Evolutionary conservation across 2,329 filamentous ascomycete species (phyloP).

Genomic region (Fusarium oxysporum): DNA sequence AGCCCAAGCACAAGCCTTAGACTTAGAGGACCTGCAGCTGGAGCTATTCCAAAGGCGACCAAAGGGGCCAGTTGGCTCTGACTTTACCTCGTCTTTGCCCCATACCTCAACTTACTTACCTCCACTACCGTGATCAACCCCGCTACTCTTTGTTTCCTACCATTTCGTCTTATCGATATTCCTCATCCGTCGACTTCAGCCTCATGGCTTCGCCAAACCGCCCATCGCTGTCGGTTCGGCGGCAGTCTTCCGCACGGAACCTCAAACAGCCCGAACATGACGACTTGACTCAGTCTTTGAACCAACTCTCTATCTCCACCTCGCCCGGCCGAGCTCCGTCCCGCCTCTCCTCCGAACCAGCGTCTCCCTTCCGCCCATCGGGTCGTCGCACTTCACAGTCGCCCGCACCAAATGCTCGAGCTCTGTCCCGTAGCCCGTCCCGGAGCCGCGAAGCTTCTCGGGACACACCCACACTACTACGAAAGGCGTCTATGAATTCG

Average conservation of each 20-base stretch:
- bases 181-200: slow-evolving; percentile 16
- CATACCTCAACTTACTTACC: slow-evolving; percentile 3
- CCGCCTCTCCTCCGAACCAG: slow-evolving; percentile 54
- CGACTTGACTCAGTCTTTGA: slow-evolving; percentile 56
- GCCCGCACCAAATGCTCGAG: slow-evolving; percentile 40
- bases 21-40: neutral
- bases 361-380: slow-evolving; percentile 55
- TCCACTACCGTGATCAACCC: slow-evolving; percentile 15
- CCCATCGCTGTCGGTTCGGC: slow-evolving; percentile 48
- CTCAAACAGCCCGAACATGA: slow-evolving; percentile 43
- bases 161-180: slow-evolving; percentile 17
- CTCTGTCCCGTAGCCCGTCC: slow-evolving; percentile 57
- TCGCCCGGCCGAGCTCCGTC: slow-evolving; percentile 47
- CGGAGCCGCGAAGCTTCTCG: slow-evolving; percentile 58
- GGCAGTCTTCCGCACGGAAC: slow-evolving; percentile 50
- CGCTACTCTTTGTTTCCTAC: slow-evolving; percentile 17
- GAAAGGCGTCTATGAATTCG: slow-evolving; percentile 69
- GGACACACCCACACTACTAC: slow-evolving; percentile 62
- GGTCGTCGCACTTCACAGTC: slow-evolving; percentile 48
- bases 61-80: slow-evolving; percentile 28
- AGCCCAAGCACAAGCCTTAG: slow-evolving; percentile 2
- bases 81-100: slow-evolving; percentile 22
- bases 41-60: slow-evolving; percentile 35
- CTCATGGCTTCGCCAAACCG: slow-evolving; percentile 48
- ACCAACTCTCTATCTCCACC: slow-evolving; percentile 57